Conservation (phyloP, 2,329 filamentous ascomycete species). For the Didymella segeticola region DNA sequence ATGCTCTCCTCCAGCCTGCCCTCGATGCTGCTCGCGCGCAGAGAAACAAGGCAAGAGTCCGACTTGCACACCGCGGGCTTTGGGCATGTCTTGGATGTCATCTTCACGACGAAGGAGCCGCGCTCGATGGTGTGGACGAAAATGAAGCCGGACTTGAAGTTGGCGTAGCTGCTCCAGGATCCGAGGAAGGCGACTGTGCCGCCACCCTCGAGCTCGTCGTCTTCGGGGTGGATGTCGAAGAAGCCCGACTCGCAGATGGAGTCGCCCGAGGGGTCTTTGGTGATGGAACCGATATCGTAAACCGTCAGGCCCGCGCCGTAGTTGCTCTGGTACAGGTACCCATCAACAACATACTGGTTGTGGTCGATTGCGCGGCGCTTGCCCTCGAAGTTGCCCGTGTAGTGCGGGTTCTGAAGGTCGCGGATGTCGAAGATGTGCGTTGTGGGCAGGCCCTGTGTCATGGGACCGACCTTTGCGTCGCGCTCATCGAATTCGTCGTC, state of each 20-base stretch:
- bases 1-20: conserved; percentile 25
- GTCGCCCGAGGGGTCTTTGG: conserved; percentile 43
- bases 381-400: conserved; percentile 50
- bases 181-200: conserved; percentile 50
- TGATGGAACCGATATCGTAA: conserved; percentile 46
- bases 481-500: conserved; percentile 44
- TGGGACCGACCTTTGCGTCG: conserved; percentile 36
- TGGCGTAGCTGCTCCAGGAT: conserved; percentile 49
- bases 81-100: conserved; percentile 31
- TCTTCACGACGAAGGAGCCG: conserved; percentile 43
- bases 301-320: conserved; percentile 50
- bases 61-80: conserved; percentile 31
- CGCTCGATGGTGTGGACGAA: conserved; percentile 48
- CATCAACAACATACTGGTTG: conserved; percentile 53
- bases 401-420: conserved; percentile 38
- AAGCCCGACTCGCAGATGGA: conserved; percentile 50
- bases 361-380: conserved; percentile 49
- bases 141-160: conserved; percentile 43
- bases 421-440: conserved; percentile 46
- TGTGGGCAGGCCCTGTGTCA: conserved; percentile 36
- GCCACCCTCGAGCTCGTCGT: conserved; percentile 44
- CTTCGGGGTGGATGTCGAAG: conserved; percentile 52
- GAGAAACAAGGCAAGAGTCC: conserved; percentile 23
- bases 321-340: conserved; percentile 49
- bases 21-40: conserved; percentile 31